A percentile compares a stretch with the other conserved stretches of the same genome.
phyloP scores from a whole-genome alignment of 495 filamentous ascomycete genomes.

The Xylaria castorea region DNA sequence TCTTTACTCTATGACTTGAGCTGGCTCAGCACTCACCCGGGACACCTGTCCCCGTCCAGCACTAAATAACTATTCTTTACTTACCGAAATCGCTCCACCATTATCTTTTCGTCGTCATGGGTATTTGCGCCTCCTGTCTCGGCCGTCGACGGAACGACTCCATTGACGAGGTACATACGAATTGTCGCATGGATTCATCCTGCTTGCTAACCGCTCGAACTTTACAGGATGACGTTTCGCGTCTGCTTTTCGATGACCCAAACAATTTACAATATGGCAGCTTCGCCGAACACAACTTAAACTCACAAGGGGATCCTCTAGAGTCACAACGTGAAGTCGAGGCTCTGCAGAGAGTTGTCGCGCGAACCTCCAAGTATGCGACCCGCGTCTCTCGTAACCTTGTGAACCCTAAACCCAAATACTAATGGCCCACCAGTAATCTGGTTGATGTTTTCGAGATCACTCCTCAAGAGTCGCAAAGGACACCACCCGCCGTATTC shows the following conservation, averaged over 20 bases:
- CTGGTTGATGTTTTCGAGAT: conserved; percentile 67
- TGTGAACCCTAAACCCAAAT: conserved; percentile 6
- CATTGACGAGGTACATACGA: conserved; percentile 49
- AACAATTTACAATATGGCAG: conserved; percentile 59
- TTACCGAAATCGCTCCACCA: conserved; percentile 18
- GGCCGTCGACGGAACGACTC: conserved; percentile 49
- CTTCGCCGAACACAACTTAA: conserved; percentile 58
- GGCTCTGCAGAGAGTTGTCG: conserved; percentile 62
- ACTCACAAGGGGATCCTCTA: conserved; percentile 59
- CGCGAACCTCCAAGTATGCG: conserved; percentile 62
- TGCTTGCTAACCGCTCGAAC: background rate
- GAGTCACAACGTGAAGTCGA: conserved; percentile 65
- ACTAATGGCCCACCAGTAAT: conserved; percentile 52
- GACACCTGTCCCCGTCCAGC: conserved; percentile 36
- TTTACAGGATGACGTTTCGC: conserved; percentile 57
- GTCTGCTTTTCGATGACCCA: conserved; percentile 61
- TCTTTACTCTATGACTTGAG: conserved; percentile 40
- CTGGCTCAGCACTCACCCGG: conserved; percentile 27
- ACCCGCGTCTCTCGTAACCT: background rate
- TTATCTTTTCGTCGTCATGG: conserved; percentile 42
- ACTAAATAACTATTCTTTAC: conserved; percentile 14
- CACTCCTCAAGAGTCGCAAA: conserved; percentile 52
- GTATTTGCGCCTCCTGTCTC: conserved; percentile 55
- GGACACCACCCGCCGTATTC: conserved; percentile 40
- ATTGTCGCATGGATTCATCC: background rate